A percentile compares a stretch with the other conserved stretches of the same genome.
Evolutionary conservation across 345 rosid species (phyloP).

Genomic region (Gossypium rotundifolium): DNA sequence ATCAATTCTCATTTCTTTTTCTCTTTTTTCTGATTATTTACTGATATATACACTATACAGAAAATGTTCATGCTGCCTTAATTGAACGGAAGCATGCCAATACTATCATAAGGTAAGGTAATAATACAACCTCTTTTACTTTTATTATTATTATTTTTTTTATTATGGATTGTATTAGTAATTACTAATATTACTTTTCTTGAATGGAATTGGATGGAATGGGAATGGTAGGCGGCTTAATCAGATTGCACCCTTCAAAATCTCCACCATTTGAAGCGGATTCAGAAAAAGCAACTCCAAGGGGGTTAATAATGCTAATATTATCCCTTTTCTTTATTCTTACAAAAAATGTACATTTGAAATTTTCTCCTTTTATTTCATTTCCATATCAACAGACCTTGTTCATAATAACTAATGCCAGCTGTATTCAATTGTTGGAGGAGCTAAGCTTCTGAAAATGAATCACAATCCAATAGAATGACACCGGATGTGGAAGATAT

Average conservation of each 20-base stretch:
- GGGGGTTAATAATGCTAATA: neutral
- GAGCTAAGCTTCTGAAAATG: slow-evolving; percentile 31
- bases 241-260: slow-evolving; percentile 62
- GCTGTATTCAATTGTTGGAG: neutral
- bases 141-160: neutral
- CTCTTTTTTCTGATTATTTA: neutral
- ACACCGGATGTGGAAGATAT: slow-evolving; percentile 50
- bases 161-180: neutral
- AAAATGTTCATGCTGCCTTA: slow-evolving; percentile 53
- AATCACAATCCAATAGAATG: slow-evolving; percentile 25
- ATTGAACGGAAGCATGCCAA: slow-evolving; percentile 66
- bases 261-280: slow-evolving; percentile 71
- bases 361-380: neutral
- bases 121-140: neutral
- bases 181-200: neutral
- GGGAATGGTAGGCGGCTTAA: slow-evolving; percentile 43
- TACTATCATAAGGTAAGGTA: slow-evolving; percentile 50
- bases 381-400: neutral
- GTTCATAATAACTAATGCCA: neutral
- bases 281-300: slow-evolving; percentile 37
- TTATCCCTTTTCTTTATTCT: neutral
- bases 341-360: neutral
- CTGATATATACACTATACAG: slow-evolving; percentile 31
- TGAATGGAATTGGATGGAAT: neutral
- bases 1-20: neutral